Evolutionary conservation across 2,329 filamentous ascomycete species (phyloP).

Genomic region (Colletotrichum eleusines): DNA sequence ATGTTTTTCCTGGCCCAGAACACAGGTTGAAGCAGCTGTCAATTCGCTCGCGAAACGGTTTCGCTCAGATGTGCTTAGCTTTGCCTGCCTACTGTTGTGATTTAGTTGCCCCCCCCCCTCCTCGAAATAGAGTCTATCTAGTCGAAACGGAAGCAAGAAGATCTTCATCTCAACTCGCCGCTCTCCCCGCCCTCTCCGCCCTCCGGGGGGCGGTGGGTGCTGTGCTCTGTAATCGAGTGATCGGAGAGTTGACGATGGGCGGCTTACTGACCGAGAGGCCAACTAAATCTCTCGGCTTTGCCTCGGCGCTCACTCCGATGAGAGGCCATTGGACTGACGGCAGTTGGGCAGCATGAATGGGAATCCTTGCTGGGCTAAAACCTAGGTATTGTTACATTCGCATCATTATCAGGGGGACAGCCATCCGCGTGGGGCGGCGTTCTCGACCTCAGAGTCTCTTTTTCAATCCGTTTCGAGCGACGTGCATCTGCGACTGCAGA

Average conservation of each 20-base stretch:
- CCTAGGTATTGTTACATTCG: slow-evolving; percentile 3
- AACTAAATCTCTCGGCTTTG: slow-evolving; percentile 17
- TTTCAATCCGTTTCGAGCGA: slow-evolving; percentile 29
- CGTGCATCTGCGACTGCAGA: slow-evolving; percentile 27
- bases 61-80: slow-evolving; percentile 15
- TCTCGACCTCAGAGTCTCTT: slow-evolving; percentile 2
- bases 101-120: slow-evolving; percentile 5
- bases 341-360: slow-evolving; percentile 9
- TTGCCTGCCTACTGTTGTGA: slow-evolving; percentile 9
- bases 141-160: slow-evolving; percentile 34
- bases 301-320: not conserved
- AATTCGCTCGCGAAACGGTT: slow-evolving; percentile 15
- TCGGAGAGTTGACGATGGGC: slow-evolving; percentile 9
- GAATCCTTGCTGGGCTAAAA: slow-evolving; percentile 1
- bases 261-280: slow-evolving; percentile 13
- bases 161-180: not conserved
- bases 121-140: slow-evolving; percentile 26
- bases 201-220: too few relatives aligned
- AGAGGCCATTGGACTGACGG: not conserved
- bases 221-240: not conserved
- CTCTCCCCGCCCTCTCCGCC: not conserved
- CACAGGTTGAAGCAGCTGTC: slow-evolving; percentile 29
- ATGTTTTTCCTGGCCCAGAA: slow-evolving; percentile 8
- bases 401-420: slow-evolving; percentile 12
- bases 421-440: not conserved